phyloP scores from a whole-genome alignment of 2,329 filamentous ascomycete genomes.

The Leptosphaerulina australis region DNA sequence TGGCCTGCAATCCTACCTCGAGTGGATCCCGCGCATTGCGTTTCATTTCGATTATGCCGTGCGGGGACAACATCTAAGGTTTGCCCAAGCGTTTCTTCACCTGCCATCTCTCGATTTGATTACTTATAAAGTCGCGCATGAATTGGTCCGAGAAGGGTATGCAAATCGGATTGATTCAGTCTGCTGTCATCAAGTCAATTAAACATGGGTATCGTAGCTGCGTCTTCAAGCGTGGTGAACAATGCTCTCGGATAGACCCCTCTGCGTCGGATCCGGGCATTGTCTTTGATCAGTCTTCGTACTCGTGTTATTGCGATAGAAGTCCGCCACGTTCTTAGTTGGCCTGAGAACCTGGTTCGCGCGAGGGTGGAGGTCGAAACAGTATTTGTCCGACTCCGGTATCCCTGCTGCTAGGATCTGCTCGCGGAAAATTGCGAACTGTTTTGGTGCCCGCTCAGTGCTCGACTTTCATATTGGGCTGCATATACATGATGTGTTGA shows the following conservation, averaged over 20 bases:
- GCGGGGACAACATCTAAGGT: constrained; percentile 13
- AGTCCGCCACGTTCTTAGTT: background rate
- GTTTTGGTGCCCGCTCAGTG: constrained; percentile 30
- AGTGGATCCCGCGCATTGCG: constrained; percentile 15
- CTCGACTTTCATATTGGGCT: constrained; percentile 51
- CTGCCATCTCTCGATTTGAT: constrained; percentile 7
- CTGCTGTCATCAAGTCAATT: background rate
- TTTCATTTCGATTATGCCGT: constrained; percentile 21
- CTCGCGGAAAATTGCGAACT: constrained; percentile 14
- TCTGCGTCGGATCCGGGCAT: constrained; percentile 1
- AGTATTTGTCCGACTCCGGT: constrained; percentile 8
- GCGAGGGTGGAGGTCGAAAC: constrained; percentile 10
- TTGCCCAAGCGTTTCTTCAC: constrained; percentile 7
- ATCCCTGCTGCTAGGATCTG: constrained; percentile 15
- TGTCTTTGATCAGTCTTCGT: constrained; percentile 6
- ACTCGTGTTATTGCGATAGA: constrained; percentile 5
- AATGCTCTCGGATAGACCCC: background rate
- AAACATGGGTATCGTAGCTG: constrained; percentile 10
- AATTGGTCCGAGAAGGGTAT: background rate
- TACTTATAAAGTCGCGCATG: background rate
- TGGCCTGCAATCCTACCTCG: constrained; percentile 8
- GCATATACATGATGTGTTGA: constrained; percentile 51
- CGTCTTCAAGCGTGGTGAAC: background rate
- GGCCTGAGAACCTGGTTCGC: constrained; percentile 7
- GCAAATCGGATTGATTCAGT: background rate